These are phyloP conservation scores for Asclepias syriaca DNA, from an alignment of 257 asterid species.

Conservation along the genomic window DNA sequence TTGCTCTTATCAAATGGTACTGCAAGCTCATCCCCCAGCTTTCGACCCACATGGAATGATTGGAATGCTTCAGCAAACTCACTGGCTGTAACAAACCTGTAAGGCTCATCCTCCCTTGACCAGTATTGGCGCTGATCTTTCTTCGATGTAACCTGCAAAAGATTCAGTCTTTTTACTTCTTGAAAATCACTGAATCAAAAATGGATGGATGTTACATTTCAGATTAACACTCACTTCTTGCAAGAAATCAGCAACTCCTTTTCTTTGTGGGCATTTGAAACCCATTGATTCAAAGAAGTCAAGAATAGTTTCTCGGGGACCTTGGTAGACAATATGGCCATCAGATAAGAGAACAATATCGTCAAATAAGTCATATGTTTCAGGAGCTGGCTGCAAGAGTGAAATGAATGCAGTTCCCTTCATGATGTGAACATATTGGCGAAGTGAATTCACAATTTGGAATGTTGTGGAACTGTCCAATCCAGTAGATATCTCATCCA, in stretches of 20 bases:
- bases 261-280: slow-evolving; percentile 38
- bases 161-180: background rate
- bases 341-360: slow-evolving; percentile 40
- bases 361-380: slow-evolving; percentile 33
- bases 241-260: slow-evolving; percentile 43
- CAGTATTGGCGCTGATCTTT: slow-evolving; percentile 37
- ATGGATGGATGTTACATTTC: background rate
- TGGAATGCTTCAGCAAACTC: slow-evolving; percentile 31
- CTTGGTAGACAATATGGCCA: slow-evolving; percentile 31
- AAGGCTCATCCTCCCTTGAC: slow-evolving; percentile 26
- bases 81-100: slow-evolving; percentile 15
- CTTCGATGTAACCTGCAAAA: slow-evolving; percentile 31
- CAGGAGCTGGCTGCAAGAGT: slow-evolving; percentile 41
- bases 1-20: slow-evolving; percentile 52
- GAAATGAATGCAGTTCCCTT: slow-evolving; percentile 41
- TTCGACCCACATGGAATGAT: slow-evolving; percentile 34
- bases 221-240: slow-evolving; percentile 28
- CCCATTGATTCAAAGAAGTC: slow-evolving; percentile 37
- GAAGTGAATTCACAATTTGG: slow-evolving; percentile 35
- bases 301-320: slow-evolving; percentile 32
- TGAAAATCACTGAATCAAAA: background rate
- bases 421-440: slow-evolving; percentile 32
- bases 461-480: slow-evolving; percentile 41
- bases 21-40: slow-evolving; percentile 41
- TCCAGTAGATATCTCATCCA: slow-evolving; percentile 47